These are phyloP conservation scores for Beauveria asiatica DNA, from an alignment of 2,329 filamentous ascomycete species.

Conservation along the genomic window DNA sequence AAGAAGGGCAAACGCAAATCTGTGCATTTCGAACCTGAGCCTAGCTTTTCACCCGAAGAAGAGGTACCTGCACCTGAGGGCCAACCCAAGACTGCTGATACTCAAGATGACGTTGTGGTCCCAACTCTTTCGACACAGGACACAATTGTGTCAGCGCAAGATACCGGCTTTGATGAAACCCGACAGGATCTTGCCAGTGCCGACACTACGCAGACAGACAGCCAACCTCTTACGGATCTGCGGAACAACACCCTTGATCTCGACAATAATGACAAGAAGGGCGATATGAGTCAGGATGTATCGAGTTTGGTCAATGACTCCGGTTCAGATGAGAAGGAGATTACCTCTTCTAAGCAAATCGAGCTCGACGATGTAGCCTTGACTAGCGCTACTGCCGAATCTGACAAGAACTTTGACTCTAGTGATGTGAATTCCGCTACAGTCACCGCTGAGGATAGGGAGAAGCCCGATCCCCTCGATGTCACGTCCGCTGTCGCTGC, in stretches of 20 bases:
- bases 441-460: background rate
- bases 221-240: conserved; percentile 15
- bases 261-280: conserved; percentile 28
- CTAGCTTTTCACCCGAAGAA: background rate
- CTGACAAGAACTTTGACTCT: background rate
- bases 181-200: conserved; percentile 17
- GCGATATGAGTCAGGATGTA: conserved; percentile 16
- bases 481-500: background rate
- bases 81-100: background rate
- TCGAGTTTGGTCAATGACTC: conserved; percentile 11
- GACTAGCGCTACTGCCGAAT: background rate
- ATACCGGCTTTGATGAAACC: conserved; percentile 18
- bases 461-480: background rate
- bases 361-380: background rate
- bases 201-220: conserved; percentile 18
- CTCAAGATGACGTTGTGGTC: conserved; percentile 1
- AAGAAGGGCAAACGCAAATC: conserved; percentile 17
- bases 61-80: background rate
- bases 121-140: conserved; percentile 16
- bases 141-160: conserved; percentile 26
- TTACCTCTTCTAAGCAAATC: background rate
- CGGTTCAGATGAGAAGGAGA: background rate
- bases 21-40: conserved; percentile 15
- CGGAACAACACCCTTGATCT: conserved; percentile 14
- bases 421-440: background rate